Percentiles rank a stretch among this genome's conserved stretches.
phyloP scores from a whole-genome alignment of 345 rosid genomes.

The Aurinia saxatilis region DNA sequence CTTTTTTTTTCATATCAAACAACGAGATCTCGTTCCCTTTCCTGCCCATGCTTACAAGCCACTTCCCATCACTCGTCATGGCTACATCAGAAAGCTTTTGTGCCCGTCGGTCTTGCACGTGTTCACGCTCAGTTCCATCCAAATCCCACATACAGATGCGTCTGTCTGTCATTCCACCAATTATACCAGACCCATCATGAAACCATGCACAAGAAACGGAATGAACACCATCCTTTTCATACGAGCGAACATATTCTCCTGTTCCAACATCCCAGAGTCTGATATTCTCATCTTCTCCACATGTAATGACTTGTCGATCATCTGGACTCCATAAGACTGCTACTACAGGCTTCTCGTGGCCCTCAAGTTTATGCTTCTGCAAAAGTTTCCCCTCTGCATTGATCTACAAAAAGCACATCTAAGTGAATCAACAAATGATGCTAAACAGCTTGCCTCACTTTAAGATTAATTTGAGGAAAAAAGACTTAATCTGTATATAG shows the following conservation, averaged over 20 bases:
- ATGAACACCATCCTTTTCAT: slow-evolving; percentile 35
- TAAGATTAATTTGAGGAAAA: slow-evolving; percentile 18
- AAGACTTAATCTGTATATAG: too few species aligned
- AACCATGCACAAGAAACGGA: slow-evolving; percentile 61
- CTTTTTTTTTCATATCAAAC: slow-evolving; percentile 39
- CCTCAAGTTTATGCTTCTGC: slow-evolving; percentile 38
- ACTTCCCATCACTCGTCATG: slow-evolving; percentile 49
- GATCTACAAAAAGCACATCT: slow-evolving; percentile 26
- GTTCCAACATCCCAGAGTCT: slow-evolving; percentile 49
- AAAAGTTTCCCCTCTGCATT: slow-evolving; percentile 24
- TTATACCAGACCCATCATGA: slow-evolving; percentile 45
- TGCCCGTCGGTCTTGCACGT: slow-evolving; percentile 39
- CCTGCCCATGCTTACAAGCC: slow-evolving; percentile 33
- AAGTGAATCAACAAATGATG: not conserved
- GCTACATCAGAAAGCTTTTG: slow-evolving; percentile 44
- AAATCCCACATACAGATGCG: slow-evolving; percentile 49
- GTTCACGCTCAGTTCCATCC: slow-evolving; percentile 41
- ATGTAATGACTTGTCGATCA: slow-evolving; percentile 49
- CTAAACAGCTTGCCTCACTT: slow-evolving; percentile 12
- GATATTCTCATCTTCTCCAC: slow-evolving; percentile 47
- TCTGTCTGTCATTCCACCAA: slow-evolving; percentile 40
- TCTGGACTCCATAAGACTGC: slow-evolving; percentile 51
- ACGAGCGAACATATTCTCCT: slow-evolving; percentile 39
- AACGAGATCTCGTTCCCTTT: slow-evolving; percentile 32
- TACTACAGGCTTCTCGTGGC: slow-evolving; percentile 43